These are phyloP conservation scores for Lagerstroemia speciosa DNA, from an alignment of 345 rosid genomes.

Conservation along the genomic window DNA sequence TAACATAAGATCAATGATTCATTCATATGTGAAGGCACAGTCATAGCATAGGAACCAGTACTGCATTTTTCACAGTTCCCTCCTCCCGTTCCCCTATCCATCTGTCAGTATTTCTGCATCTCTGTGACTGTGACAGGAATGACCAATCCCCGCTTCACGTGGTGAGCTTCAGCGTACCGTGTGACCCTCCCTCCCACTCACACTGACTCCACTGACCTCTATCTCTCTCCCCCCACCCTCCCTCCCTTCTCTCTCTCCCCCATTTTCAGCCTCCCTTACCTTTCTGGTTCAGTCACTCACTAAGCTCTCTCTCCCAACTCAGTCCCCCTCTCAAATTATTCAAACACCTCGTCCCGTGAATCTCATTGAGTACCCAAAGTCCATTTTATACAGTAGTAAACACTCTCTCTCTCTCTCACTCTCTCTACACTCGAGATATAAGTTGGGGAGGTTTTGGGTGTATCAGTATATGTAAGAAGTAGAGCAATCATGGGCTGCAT, in stretches of 20 bases:
- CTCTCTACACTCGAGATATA: background rate
- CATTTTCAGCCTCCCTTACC: background rate
- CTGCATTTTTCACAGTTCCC: too few relatives aligned
- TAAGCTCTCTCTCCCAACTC: background rate
- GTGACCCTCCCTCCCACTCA: constrained; percentile 19
- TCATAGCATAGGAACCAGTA: too few relatives aligned
- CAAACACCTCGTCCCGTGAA: background rate
- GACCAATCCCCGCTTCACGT: constrained; percentile 20
- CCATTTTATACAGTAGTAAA: background rate
- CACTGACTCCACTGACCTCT: too few relatives aligned
- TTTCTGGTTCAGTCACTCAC: background rate
- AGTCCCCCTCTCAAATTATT: background rate
- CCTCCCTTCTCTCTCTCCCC: background rate
- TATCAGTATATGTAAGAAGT: constrained; percentile 5
- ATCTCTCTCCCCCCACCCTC: constrained; percentile 1
- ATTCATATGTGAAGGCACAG: too few relatives aligned
- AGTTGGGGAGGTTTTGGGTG: background rate
- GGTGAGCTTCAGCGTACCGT: constrained; percentile 20
- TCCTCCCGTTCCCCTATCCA: too few relatives aligned
- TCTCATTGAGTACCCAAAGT: background rate
- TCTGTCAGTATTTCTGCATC: too few relatives aligned
- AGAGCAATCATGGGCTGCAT: constrained; percentile 70
- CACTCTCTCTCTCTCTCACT: background rate
- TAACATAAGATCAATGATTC: too few relatives aligned
- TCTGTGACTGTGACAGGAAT: too few relatives aligned